These are phyloP conservation scores for Ophidiomyces ophidiicola DNA, from an alignment of 2,329 filamentous ascomycete species.

Conservation along the genomic window DNA sequence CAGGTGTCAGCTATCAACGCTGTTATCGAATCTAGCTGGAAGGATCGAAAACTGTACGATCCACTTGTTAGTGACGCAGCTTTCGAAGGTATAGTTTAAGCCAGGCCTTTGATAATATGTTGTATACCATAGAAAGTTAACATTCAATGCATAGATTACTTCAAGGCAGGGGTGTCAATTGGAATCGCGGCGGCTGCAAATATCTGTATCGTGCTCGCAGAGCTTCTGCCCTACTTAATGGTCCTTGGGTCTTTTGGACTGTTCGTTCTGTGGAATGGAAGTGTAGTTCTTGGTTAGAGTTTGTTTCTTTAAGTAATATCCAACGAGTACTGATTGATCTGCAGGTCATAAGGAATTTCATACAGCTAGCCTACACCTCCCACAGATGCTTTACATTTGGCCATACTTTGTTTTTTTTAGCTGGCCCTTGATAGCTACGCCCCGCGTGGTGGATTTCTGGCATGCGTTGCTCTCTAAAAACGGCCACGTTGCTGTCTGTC, in stretches of 20 bases:
- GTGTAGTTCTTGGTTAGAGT: conserved; percentile 69
- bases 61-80: conserved; percentile 38
- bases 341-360: conserved; percentile 89
- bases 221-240: conserved; percentile 42
- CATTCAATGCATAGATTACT: conserved; percentile 29
- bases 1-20: conserved; percentile 22
- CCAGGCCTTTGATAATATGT: neutral
- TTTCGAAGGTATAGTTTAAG: conserved; percentile 35
- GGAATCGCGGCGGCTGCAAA: conserved; percentile 43
- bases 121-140: neutral
- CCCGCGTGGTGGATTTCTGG: conserved; percentile 33
- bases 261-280: conserved; percentile 78
- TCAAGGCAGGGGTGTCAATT: conserved; percentile 50
- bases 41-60: conserved; percentile 38
- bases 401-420: conserved; percentile 85
- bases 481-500: neutral
- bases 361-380: conserved; percentile 71
- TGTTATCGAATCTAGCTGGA: conserved; percentile 21
- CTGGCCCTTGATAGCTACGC: conserved; percentile 57
- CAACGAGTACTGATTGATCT: conserved; percentile 19
- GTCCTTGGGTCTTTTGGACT: conserved; percentile 55
- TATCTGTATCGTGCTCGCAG: conserved; percentile 29
- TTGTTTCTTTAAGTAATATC: neutral
- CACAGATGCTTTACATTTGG: conserved; percentile 94
- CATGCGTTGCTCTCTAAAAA: neutral